Evolutionary conservation across 345 rosid species (phyloP), one percentile per base, ranked within the genome.

Genomic region (Populus pruinosa): DNA sequence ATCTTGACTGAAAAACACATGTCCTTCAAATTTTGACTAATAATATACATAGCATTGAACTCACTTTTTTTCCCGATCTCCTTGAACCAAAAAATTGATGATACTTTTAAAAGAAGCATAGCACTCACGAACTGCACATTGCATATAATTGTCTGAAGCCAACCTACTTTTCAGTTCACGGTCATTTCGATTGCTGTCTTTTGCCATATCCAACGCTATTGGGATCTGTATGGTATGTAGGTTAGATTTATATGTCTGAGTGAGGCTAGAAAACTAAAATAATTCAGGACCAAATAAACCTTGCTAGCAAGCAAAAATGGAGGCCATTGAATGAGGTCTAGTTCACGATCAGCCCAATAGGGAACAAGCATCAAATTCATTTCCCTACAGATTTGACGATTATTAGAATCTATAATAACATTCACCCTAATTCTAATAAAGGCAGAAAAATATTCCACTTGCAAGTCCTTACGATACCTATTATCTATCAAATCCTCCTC

Each of bases 141-240:
- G 87, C 99, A 90, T 96, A 81, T 96, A 96, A 62, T 8, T 41
- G 83, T 92, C 97, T 72, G 73, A 65, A 36, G 80, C 91, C 76
- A 96, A 88, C 85, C 97, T 88, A 86, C 88, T 96, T 81, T 71
- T 90, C 78, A 96, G 93, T 87, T 96, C 99, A 75, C 86, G 81
- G 80, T 92, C 99, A 78, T 94, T 92, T 17, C 95, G 92, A 86
- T 86, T 86, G 86, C 98, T 92, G 82, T 91, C 99, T 83, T 96
- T 96, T 44, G 99, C 99, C 99, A 96, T 96, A 89, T 96, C 99
- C 71, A 96, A 83, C 2, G 99, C 99, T 81, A 93, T 93, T 65
- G 99, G 98, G 53, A 96, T 96, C 99, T 96, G 82, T 65, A 71
- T 47, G 20, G 53, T 47, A 13, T 47, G 53, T 14, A 71, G 77